Percentiles rank a stretch among this genome's conserved stretches.
Evolutionary conservation across 2,329 filamentous ascomycete species (phyloP).

Genomic region (Stachybotrys chartarum): DNA sequence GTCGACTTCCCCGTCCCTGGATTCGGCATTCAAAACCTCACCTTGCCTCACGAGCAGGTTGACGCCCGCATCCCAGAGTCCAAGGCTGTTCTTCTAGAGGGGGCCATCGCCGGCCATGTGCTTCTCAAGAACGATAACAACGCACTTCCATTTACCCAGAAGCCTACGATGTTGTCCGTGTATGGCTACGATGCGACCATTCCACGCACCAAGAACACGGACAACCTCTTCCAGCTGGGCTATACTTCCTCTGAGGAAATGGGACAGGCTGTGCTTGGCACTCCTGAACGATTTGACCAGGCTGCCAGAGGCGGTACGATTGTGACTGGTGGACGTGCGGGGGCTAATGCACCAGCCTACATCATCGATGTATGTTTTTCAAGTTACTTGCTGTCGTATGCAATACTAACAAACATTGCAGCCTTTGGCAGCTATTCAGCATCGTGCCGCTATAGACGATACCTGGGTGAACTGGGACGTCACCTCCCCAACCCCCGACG

Average conservation of each 20-base stretch:
- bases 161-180: conserved; percentile 48
- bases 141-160: conserved; percentile 53
- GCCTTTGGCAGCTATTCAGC: conserved; percentile 51
- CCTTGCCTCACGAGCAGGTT: conserved; percentile 32
- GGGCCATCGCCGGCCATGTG: conserved; percentile 58
- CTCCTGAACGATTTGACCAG: conserved; percentile 37
- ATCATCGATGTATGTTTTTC: conserved; percentile 34
- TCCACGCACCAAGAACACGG: conserved; percentile 39
- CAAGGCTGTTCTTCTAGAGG: conserved; percentile 36
- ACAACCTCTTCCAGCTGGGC: conserved; percentile 33
- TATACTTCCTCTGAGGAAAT: conserved; percentile 41
- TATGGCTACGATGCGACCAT: conserved; percentile 58
- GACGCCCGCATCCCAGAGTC: conserved; percentile 43
- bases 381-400: neutral
- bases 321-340: conserved; percentile 43
- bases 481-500: conserved; percentile 20
- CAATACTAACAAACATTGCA: conserved; percentile 14
- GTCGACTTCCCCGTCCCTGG: conserved; percentile 37
- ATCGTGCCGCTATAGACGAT: conserved; percentile 43
- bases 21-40: conserved; percentile 55
- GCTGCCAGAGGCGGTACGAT: conserved; percentile 44
- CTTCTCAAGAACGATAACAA: conserved; percentile 66
- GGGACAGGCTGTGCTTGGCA: conserved; percentile 34
- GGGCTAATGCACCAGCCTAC: conserved; percentile 41
- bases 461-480: conserved; percentile 47